These are phyloP conservation scores for Ceratocystis colombiana DNA, from an alignment of 2,329 filamentous ascomycete species.

Conservation along the genomic window DNA sequence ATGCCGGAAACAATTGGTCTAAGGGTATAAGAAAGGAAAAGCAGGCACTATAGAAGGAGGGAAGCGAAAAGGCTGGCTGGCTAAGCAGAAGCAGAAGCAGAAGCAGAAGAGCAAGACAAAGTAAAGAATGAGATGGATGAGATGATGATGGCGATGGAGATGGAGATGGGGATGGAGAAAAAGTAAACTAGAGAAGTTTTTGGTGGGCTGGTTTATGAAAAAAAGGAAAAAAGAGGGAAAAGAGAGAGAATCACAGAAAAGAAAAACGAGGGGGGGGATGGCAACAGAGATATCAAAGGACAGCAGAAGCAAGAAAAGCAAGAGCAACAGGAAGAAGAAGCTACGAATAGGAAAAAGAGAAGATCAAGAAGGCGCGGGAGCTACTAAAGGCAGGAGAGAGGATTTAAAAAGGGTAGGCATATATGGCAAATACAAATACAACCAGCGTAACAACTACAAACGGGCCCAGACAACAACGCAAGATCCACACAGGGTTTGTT, in stretches of 20 bases:
- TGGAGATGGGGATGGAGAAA: slow-evolving; percentile 12
- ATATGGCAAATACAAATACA: slow-evolving; percentile 10
- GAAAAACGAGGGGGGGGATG: not conserved
- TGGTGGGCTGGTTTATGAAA: slow-evolving; percentile 12
- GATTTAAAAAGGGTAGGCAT: slow-evolving; percentile 12
- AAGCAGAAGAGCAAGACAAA: slow-evolving; percentile 3
- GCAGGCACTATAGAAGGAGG: slow-evolving; percentile 5
- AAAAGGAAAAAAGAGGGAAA: slow-evolving; percentile 13
- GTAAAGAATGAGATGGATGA: slow-evolving; percentile 16
- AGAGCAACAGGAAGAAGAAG: not conserved
- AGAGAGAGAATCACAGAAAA: slow-evolving; percentile 7
- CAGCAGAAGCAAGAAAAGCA: not conserved
- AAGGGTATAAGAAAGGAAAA: slow-evolving; percentile 8
- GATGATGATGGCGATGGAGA: slow-evolving; percentile 10
- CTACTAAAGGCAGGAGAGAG: not conserved
- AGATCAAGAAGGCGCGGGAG: slow-evolving; percentile 17
- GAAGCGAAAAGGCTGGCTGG: slow-evolving; percentile 8
- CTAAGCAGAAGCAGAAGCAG: too few relatives aligned
- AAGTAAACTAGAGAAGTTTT: slow-evolving; percentile 26
- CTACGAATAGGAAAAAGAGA: not conserved
- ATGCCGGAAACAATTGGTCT: slow-evolving; percentile 14
- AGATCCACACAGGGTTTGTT: slow-evolving; percentile 15
- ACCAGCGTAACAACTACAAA: slow-evolving; percentile 12
- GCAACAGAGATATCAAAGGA: too few relatives aligned
- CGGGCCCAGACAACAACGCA: not conserved